Percentiles rank a stretch among this genome's conserved stretches.
phyloP scores from a whole-genome alignment of 2,329 filamentous ascomycete genomes.

The Ceratocystis harringtonii region DNA sequence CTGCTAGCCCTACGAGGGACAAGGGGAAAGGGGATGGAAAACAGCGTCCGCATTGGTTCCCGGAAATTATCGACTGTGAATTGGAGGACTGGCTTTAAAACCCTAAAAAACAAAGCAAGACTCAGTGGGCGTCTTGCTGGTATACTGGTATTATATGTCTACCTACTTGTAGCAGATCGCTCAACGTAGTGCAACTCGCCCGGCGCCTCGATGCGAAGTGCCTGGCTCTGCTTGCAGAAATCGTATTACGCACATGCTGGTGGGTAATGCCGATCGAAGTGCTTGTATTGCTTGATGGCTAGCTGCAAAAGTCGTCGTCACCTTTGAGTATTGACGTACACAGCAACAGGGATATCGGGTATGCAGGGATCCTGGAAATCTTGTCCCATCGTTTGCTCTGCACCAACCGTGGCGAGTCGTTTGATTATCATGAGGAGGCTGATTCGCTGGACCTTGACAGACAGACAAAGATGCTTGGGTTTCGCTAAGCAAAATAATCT shows the following conservation, averaged over 20 bases:
- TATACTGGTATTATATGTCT: too few relatives aligned
- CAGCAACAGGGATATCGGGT: not conserved
- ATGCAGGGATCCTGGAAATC: not conserved
- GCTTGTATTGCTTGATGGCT: not conserved
- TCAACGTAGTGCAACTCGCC: too few relatives aligned
- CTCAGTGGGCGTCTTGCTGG: not conserved
- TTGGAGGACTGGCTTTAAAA: not conserved
- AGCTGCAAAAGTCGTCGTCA: not conserved
- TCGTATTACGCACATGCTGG: too few relatives aligned
- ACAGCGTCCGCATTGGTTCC: not conserved
- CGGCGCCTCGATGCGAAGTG: too few relatives aligned
- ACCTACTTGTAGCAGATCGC: too few relatives aligned
- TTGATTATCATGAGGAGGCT: not conserved
- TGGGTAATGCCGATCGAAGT: not conserved
- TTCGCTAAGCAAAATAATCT: not conserved
- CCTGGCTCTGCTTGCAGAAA: too few relatives aligned
- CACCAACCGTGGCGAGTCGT: not conserved
- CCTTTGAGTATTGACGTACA: not conserved
- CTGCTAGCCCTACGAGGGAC: not conserved
- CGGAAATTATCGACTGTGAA: not conserved
- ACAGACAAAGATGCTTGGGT: not conserved
- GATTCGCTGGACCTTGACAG: not conserved
- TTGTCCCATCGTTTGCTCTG: not conserved
- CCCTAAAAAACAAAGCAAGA: not conserved
- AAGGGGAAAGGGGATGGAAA: not conserved